A percentile compares a stretch with the other conserved stretches of the same genome.
These are phyloP conservation scores for Sapria himalayana DNA, from an alignment of 345 rosid genomes.

Conservation along the genomic window DNA sequence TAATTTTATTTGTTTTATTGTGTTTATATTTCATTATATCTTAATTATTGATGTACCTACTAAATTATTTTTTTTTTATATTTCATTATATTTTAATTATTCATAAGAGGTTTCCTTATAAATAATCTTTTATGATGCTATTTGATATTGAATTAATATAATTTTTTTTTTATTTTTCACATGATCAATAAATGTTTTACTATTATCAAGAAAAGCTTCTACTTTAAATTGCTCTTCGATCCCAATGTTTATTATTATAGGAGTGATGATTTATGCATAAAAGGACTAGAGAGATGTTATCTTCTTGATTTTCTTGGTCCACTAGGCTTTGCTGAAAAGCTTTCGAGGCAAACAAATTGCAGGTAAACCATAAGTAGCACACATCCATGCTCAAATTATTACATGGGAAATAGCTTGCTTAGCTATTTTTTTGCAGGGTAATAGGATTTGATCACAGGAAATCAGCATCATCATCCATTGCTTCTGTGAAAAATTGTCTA, in stretches of 20 bases:
- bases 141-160: not conserved
- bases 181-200: too few species aligned
- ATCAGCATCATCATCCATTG: constrained; percentile 15
- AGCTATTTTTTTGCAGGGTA: constrained; percentile 18
- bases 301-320: constrained; percentile 60
- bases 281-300: constrained; percentile 38
- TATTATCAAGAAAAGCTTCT: too few species aligned
- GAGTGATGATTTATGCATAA: constrained; percentile 26
- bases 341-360: constrained; percentile 21
- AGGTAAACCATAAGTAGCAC: constrained; percentile 24
- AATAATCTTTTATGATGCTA: too few species aligned
- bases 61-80: too few species aligned
- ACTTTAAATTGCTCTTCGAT: too few species aligned
- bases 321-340: constrained; percentile 19
- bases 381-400: not conserved
- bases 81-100: too few species aligned
- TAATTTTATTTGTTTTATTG: too few species aligned
- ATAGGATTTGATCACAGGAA: constrained; percentile 71
- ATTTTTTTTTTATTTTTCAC: not conserved
- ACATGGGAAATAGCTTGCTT: not conserved
- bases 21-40: too few species aligned
- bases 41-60: too few species aligned
- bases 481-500: constrained; percentile 9
- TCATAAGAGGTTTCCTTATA: too few species aligned
- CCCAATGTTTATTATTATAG: constrained; percentile 15